These are phyloP conservation scores for Thoreauomyces humboldtii DNA, from an alignment of 192 early-diverging fungal species.

Conservation along the genomic window DNA sequence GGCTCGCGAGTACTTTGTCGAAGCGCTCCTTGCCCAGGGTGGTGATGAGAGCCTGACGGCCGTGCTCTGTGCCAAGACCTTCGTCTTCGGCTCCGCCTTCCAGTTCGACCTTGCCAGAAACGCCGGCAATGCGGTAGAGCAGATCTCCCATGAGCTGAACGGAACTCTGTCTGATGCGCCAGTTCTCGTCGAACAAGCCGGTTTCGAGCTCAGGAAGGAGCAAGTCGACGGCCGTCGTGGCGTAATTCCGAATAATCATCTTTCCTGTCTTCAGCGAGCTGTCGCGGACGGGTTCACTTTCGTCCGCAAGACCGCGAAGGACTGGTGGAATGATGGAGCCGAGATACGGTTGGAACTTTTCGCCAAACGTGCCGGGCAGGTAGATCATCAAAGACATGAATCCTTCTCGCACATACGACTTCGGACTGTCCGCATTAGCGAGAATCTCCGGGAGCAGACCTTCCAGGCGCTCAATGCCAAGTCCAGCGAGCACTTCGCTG, in stretches of 20 bases:
- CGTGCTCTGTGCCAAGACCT: slow-evolving; percentile 59
- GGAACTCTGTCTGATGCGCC: slow-evolving; percentile 94
- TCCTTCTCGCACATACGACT: slow-evolving; percentile 87
- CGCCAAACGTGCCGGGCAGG: slow-evolving; percentile 91
- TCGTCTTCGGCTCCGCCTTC: slow-evolving; percentile 62
- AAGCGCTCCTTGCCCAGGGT: slow-evolving; percentile 85
- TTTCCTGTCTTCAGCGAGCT: slow-evolving; percentile 89
- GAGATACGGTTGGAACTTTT: slow-evolving; percentile 88
- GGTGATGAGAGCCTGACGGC: slow-evolving; percentile 67
- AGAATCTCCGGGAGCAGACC: slow-evolving; percentile 87
- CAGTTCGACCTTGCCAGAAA: slow-evolving; percentile 60
- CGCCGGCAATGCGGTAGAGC: slow-evolving; percentile 87
- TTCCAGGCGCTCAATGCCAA: slow-evolving; percentile 83
- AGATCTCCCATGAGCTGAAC: slow-evolving; percentile 95
- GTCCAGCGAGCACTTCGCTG: slow-evolving; percentile 86
- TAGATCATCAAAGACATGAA: slow-evolving; percentile 95
- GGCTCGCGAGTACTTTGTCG: slow-evolving; percentile 77
- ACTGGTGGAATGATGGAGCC: slow-evolving; percentile 84
- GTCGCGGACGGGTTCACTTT: slow-evolving; percentile 88
- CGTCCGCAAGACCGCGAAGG: slow-evolving; percentile 90
- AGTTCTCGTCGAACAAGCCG: slow-evolving; percentile 87
- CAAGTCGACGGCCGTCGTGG: slow-evolving; percentile 80
- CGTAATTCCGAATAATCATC: slow-evolving; percentile 91
- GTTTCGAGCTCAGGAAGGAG: slow-evolving; percentile 87
- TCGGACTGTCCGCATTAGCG: slow-evolving; percentile 69